phyloP scores from a whole-genome alignment of 2,329 filamentous ascomycete species.

The Celoporthe dispersa region DNA sequence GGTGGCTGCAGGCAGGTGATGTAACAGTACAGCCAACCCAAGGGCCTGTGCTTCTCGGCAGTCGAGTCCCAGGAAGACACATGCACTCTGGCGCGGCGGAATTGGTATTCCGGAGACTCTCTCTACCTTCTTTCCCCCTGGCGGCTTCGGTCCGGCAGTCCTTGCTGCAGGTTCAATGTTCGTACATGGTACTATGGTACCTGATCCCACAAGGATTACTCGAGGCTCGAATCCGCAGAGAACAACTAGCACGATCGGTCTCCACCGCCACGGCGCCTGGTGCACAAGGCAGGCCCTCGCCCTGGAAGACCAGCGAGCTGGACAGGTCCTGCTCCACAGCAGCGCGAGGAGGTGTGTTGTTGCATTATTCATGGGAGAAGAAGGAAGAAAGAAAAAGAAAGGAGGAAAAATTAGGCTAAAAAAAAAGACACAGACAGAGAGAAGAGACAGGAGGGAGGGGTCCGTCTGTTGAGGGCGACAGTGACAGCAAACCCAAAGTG shows the following conservation, averaged over 20 bases:
- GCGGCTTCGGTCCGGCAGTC: slow-evolving; percentile 8
- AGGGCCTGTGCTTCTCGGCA: background rate
- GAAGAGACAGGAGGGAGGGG: background rate
- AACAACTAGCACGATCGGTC: too few species aligned
- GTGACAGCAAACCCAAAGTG: slow-evolving; percentile 5
- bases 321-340: background rate
- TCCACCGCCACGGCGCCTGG: background rate
- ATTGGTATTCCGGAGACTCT: slow-evolving; percentile 10
- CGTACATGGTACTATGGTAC: background rate
- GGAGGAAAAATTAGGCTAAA: too few species aligned
- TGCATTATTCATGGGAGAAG: background rate
- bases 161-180: background rate
- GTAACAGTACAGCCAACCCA: background rate
- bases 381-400: background rate
- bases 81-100: slow-evolving; percentile 13
- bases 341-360: background rate
- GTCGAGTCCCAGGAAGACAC: background rate
- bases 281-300: background rate
- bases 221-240: background rate
- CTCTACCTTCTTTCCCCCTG: slow-evolving; percentile 7
- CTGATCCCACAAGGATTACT: background rate
- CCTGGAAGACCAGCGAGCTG: background rate
- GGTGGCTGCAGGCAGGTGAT: background rate
- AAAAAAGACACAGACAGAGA: too few species aligned
- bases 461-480: background rate